These are phyloP conservation scores for Phytophthora kernoviae DNA, from an alignment of 352 stramenopile species.

Conservation along the genomic window DNA sequence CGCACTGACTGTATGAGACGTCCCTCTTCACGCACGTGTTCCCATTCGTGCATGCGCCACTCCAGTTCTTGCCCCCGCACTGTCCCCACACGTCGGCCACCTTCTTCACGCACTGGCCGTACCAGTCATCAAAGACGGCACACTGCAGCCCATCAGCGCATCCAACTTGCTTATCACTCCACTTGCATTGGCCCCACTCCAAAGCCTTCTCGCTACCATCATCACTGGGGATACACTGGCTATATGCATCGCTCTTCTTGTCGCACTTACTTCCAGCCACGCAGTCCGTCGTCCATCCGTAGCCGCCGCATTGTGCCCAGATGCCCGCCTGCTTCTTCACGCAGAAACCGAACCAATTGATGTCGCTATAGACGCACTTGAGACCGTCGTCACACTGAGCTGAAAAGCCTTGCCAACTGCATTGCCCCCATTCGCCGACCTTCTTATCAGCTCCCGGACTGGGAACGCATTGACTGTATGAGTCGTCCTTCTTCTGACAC, in stretches of 20 bases:
- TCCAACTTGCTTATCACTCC: conserved; percentile 12
- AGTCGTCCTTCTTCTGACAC: conserved; percentile 32
- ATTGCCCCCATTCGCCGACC: conserved; percentile 25
- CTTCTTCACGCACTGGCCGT: conserved; percentile 34
- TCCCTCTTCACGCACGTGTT: conserved; percentile 28
- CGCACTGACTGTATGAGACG: conserved; percentile 27
- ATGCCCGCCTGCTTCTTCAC: conserved; percentile 24
- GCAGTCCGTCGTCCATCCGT: conserved; percentile 22
- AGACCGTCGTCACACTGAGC: conserved; percentile 19
- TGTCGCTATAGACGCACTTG: conserved; percentile 19
- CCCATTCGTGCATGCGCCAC: conserved; percentile 15
- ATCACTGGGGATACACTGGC: conserved; percentile 19
- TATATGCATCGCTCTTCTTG: conserved; percentile 6
- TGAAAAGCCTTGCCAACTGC: conserved; percentile 14
- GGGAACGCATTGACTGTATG: conserved; percentile 28
- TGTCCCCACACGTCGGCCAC: conserved; percentile 21
- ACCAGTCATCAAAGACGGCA: conserved; percentile 32
- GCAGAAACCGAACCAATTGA: conserved; percentile 12
- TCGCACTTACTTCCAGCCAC: conserved; percentile 13
- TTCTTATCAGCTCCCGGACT: conserved; percentile 10
- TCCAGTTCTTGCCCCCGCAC: conserved; percentile 24
- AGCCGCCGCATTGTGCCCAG: conserved; percentile 25
- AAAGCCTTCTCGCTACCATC: conserved; percentile 7
- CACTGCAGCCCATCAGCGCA: conserved; percentile 29
- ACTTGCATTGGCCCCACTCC: conserved; percentile 39